Evolutionary conservation across 805 yeast genomes (phyloP).

Genomic region (Barnettozyma botsteinii): DNA sequence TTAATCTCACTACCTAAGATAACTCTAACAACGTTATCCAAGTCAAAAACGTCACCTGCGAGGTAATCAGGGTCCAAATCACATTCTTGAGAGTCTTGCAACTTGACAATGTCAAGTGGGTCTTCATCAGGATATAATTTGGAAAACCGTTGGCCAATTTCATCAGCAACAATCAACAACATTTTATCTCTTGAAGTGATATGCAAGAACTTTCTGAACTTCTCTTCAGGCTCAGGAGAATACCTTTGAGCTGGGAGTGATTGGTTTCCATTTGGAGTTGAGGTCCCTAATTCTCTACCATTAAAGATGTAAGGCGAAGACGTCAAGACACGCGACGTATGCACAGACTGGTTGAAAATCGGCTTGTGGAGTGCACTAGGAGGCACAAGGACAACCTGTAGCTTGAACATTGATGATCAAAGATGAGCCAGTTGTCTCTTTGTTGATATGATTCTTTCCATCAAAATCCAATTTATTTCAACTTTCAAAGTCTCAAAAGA

Average conservation of each 20-base stretch:
- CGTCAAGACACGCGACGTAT: background rate
- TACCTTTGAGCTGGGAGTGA: slow-evolving; percentile 4
- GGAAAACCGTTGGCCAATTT: slow-evolving; percentile 47
- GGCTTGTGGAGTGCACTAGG: slow-evolving; percentile 29
- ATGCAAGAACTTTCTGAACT: slow-evolving; percentile 53
- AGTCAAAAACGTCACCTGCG: slow-evolving; percentile 58
- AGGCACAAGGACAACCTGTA: slow-evolving; percentile 37
- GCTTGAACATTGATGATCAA: slow-evolving; percentile 5
- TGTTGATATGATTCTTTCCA: background rate
- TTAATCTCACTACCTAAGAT: slow-evolving; percentile 36
- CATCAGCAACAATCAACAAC: slow-evolving; percentile 45
- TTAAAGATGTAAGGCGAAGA: slow-evolving; percentile 11
- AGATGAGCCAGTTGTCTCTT: background rate
- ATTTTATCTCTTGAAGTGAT: slow-evolving; percentile 46
- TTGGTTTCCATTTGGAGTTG: slow-evolving; percentile 10
- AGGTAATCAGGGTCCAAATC: slow-evolving; percentile 76
- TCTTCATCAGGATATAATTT: slow-evolving; percentile 63
- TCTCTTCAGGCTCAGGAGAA: slow-evolving; percentile 24
- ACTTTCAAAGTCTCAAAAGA: too few relatives aligned
- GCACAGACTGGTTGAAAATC: slow-evolving; percentile 2
- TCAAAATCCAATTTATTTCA: too few relatives aligned
- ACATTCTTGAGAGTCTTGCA: slow-evolving; percentile 64
- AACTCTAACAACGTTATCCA: slow-evolving; percentile 42
- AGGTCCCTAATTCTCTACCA: slow-evolving; percentile 5
- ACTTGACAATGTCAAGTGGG: slow-evolving; percentile 46